Evolutionary conservation across 2,329 filamentous ascomycete genomes (phyloP).

Genomic region (Fusarium verrucosum): DNA sequence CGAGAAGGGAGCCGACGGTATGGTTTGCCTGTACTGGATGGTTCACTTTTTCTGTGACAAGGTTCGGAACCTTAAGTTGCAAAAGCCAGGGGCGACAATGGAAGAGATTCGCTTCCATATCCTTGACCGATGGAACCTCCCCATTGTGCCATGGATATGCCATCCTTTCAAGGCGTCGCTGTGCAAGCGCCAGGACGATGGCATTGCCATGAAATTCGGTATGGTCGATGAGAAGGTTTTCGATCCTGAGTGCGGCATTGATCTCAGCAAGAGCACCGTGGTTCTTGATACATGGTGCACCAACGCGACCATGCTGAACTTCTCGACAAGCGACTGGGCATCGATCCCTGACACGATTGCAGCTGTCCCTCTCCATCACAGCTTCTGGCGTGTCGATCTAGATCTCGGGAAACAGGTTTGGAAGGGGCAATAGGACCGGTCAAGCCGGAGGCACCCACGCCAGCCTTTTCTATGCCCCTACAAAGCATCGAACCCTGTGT

Average conservation of each 20-base stretch:
- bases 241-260: background rate
- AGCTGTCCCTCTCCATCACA: background rate
- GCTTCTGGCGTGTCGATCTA: background rate
- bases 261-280: background rate
- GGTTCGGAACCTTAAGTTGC: background rate
- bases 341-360: rapidly evolving
- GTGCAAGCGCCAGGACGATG: background rate
- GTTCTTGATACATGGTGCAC: background rate
- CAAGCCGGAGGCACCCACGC: too few species aligned
- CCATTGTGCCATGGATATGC: background rate
- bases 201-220: background rate
- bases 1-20: too few species aligned
- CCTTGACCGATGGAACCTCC: background rate
- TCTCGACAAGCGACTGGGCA: too few species aligned
- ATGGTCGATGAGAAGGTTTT: rapidly evolving
- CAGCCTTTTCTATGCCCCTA: too few species aligned
- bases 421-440: too few species aligned
- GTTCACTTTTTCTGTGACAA: background rate
- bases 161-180: rapidly evolving
- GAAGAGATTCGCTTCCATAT: background rate
- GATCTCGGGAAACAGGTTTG: too few species aligned
- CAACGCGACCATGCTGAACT: background rate
- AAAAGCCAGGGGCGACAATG: background rate
- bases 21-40: background rate
- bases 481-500: too few species aligned